Percentiles rank a stretch among this genome's conserved stretches.
phyloP scores from a whole-genome alignment of 805 yeast genomes.

The Lipomyces yamadae region DNA sequence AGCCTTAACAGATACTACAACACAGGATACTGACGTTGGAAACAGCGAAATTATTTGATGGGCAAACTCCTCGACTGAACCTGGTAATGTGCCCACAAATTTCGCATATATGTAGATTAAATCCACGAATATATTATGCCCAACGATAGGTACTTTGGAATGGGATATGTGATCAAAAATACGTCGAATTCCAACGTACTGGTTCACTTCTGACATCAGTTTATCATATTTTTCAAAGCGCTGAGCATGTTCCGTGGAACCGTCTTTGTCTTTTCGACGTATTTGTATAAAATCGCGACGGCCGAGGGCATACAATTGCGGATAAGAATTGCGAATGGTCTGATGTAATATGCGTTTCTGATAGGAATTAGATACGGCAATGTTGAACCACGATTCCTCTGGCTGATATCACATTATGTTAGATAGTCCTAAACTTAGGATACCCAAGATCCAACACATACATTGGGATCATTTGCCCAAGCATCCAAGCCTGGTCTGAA shows the following conservation, averaged over 20 bases:
- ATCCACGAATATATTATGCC: slow-evolving; percentile 7
- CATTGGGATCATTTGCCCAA: slow-evolving; percentile 6
- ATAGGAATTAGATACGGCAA: neutral
- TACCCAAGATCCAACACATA: neutral
- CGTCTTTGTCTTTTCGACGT: neutral
- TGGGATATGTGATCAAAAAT: neutral
- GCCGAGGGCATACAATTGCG: neutral
- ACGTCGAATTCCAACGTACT: slow-evolving; percentile 4
- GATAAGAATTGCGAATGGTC: neutral
- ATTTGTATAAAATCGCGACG: slow-evolving; percentile 3
- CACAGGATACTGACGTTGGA: neutral
- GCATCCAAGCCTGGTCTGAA: slow-evolving; percentile 1
- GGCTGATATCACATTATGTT: neutral
- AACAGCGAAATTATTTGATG: neutral
- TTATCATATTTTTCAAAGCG: neutral
- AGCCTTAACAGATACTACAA: neutral
- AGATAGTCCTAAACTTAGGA: neutral
- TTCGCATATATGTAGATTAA: slow-evolving; percentile 11
- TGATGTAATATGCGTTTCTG: slow-evolving; percentile 6
- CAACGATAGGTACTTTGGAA: neutral
- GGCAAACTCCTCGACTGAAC: neutral
- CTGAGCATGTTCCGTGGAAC: neutral
- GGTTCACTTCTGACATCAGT: neutral
- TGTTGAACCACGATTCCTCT: slow-evolving; percentile 1
- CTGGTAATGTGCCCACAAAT: neutral